Percentiles rank a stretch among this genome's conserved stretches.
Conservation (phyloP, 2,329 filamentous ascomycete genomes). For the Fusarium sp. region DNA sequence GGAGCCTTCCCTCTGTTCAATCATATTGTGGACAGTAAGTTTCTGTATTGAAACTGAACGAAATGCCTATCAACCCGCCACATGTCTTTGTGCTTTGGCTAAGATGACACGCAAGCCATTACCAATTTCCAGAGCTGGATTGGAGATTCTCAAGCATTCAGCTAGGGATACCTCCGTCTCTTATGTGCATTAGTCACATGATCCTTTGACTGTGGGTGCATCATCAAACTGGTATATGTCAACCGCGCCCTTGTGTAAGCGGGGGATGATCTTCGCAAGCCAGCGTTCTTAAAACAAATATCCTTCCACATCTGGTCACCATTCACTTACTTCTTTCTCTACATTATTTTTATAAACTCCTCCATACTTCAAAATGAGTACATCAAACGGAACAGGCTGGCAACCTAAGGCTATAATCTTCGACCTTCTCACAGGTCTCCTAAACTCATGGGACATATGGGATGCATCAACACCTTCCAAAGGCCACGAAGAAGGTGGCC, state of each 20-base stretch:
- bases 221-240: neutral
- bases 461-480: slow-evolving; percentile 48
- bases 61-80: too few species aligned
- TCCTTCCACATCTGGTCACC: neutral
- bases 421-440: slow-evolving; percentile 56
- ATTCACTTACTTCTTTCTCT: neutral
- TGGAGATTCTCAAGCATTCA: too few species aligned
- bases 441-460: slow-evolving; percentile 58
- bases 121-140: too few species aligned
- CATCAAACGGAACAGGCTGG: slow-evolving; percentile 30
- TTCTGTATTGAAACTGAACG: too few species aligned
- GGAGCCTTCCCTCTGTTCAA: too few species aligned
- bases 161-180: neutral
- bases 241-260: neutral
- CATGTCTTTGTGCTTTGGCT: too few species aligned
- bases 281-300: neutral
- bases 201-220: neutral
- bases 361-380: fast-evolving
- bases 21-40: too few species aligned
- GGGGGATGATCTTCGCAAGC: neutral
- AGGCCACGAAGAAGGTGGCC: slow-evolving; percentile 45
- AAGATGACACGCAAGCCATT: too few species aligned
- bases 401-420: slow-evolving; percentile 54
- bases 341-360: fast-evolving
- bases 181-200: neutral